Conservation (phyloP, 2,329 filamentous ascomycete genomes). For the Sordariomycetes sp. region DNA sequence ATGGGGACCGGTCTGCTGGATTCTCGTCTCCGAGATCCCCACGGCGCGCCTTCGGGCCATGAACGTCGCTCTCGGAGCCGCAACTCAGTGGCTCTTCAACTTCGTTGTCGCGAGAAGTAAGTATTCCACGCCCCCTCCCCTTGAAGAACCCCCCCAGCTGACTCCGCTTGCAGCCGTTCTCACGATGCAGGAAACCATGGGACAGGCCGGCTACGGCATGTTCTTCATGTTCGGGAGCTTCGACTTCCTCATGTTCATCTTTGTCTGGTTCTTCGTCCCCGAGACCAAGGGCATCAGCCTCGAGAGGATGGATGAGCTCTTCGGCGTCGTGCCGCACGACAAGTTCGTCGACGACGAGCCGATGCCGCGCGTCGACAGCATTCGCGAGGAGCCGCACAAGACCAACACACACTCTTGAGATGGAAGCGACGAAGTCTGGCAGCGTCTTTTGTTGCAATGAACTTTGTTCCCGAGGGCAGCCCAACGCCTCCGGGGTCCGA, state of each 20-base stretch:
- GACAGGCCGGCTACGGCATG: constrained; percentile 46
- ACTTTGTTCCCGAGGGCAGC: too few relatives aligned
- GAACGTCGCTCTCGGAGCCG: constrained; percentile 59
- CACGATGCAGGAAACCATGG: constrained; percentile 59
- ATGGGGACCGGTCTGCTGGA: constrained; percentile 67
- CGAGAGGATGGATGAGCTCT: constrained; percentile 54
- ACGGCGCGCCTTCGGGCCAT: constrained; percentile 56
- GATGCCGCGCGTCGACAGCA: constrained; percentile 2
- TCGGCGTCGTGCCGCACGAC: constrained; percentile 31
- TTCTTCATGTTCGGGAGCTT: constrained; percentile 21
- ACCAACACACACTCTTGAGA: too few relatives aligned
- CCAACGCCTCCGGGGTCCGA: too few relatives aligned
- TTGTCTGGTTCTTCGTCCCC: constrained; percentile 40
- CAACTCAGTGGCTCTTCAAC: constrained; percentile 67
- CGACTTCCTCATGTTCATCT: constrained; percentile 33
- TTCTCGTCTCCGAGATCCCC: constrained; percentile 60
- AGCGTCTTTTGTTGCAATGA: too few relatives aligned
- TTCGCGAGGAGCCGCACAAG: constrained; percentile 1
- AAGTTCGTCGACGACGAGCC: constrained; percentile 23
- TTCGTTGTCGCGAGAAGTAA: constrained; percentile 56
- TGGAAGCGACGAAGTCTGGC: too few relatives aligned
- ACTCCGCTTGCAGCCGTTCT: constrained; percentile 13
- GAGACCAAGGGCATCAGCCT: constrained; percentile 47
- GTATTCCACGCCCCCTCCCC: constrained; percentile 16
- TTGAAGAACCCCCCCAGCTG: constrained; percentile 17